Evolutionary conservation across 108 stramenopile species (phyloP).

Genomic region (Discostella pseudostelligera): DNA sequence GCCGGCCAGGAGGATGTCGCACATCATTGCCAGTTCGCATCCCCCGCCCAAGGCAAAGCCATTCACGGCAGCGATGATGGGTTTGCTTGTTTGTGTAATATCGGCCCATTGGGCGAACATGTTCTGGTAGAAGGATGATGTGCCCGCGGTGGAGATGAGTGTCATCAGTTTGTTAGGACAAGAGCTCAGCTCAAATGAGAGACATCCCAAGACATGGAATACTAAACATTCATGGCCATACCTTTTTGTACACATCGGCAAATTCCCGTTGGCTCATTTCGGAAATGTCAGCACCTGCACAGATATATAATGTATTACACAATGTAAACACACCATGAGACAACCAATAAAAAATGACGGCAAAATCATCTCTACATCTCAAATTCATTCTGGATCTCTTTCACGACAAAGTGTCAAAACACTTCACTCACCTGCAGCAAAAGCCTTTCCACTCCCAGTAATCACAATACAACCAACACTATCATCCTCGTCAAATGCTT

Average conservation of each 20-base stretch:
- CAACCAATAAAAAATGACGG: neutral
- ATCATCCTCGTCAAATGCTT: conserved; percentile 72
- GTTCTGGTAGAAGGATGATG: conserved; percentile 45
- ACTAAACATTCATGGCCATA: conserved; percentile 16
- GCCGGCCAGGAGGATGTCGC: conserved; percentile 95
- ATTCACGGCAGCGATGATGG: conserved; percentile 95
- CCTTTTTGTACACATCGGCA: conserved; percentile 73
- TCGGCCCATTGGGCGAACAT: conserved; percentile 94
- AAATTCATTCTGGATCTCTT: neutral
- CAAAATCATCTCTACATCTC: neutral
- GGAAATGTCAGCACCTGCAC: conserved; percentile 89
- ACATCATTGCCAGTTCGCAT: conserved; percentile 99
- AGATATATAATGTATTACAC: neutral
- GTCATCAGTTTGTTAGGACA: too few relatives aligned
- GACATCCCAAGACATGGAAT: too few relatives aligned
- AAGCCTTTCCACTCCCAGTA: conserved; percentile 92
- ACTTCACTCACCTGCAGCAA: conserved; percentile 81
- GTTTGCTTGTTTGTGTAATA: conserved; percentile 76
- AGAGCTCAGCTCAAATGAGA: too few relatives aligned
- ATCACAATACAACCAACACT: conserved; percentile 90
- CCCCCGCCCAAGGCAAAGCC: conserved; percentile 98
- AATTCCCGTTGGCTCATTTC: conserved; percentile 87
- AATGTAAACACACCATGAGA: neutral
- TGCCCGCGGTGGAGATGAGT: neutral
- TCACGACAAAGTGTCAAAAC: neutral